Percentiles rank a stretch among this genome's conserved stretches.
phyloP scores from a whole-genome alignment of 2,329 filamentous ascomycete genomes.

The Trichoderma sp. region DNA sequence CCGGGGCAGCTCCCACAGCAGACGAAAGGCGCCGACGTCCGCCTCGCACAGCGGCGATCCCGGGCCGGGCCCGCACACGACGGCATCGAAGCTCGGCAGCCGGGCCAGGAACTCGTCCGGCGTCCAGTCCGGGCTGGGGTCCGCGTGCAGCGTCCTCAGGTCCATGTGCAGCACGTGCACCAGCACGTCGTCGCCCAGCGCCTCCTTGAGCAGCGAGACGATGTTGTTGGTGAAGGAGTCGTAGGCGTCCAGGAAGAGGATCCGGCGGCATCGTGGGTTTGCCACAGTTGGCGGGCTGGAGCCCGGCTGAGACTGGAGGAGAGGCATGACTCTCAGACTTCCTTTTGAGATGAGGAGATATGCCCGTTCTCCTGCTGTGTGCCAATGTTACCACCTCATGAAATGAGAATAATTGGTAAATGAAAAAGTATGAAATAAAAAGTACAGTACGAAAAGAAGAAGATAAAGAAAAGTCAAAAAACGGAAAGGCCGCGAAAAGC shows the following conservation, averaged over 20 bases:
- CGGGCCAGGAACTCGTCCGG: constrained; percentile 45
- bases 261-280: constrained; percentile 42
- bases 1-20: constrained; percentile 71
- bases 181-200: constrained; percentile 68
- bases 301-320: constrained; percentile 16
- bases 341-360: not conserved
- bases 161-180: constrained; percentile 47
- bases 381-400: not conserved
- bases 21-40: constrained; percentile 83
- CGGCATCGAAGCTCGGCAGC: constrained; percentile 71
- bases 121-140: constrained; percentile 52
- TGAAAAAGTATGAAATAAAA: not conserved
- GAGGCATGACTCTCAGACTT: constrained; percentile 22
- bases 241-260: constrained; percentile 93
- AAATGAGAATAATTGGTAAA: not conserved
- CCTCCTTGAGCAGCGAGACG: constrained; percentile 74
- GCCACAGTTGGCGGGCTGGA: not conserved
- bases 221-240: constrained; percentile 98
- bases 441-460: not conserved
- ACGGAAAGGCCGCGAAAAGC: constrained; percentile 19
- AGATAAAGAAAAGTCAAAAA: constrained; percentile 12
- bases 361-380: not conserved
- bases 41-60: constrained; percentile 71
- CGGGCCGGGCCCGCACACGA: constrained; percentile 89
- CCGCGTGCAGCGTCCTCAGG: constrained; percentile 66